Base-by-base conservation (phyloP, 495 filamentous ascomycete species). In the Terfezia claveryi region DNA sequence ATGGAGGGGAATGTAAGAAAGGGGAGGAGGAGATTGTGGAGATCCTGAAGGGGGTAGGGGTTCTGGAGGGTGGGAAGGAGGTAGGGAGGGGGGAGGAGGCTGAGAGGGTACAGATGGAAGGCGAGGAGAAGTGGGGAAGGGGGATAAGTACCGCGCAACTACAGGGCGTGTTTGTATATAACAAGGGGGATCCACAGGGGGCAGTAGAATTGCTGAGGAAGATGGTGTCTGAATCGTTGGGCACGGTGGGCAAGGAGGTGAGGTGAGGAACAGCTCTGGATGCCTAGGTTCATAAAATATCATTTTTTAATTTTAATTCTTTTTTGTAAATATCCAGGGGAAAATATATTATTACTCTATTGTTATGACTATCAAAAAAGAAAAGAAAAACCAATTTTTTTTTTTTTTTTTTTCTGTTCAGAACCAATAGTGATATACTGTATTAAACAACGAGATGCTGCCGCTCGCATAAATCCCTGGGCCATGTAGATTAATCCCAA, bases 101-200 rank as follows among this genome's bases (percentile, higher is more conserved):
- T 44, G 72, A 32, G 61, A 68, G 23, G 70, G 72, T 12, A 64
- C 66, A 55, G 71, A 46, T 46, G 41, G 50, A 16, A 6, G 50
- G 50, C 0, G 68, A 50, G 54, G 63, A 10, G 69, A 71, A 41
- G 53, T 57, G 36, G 61, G 67, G 12, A 63, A 51, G 71, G 49
- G 75, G 69, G 17, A 82, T 83, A 8, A 95, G 87, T 58, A 83
- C 87, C 2, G 91, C 91, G 17, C 83, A 87, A 8, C 76, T 95
- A 37, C 91, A 98, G 68, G 91, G 91, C 2, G 64, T 95, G 54
- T 95, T 98, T 67, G 70, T 95, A 66, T 92, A 88, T 63, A 91
- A 93, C 67, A 98, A 95, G 70, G 81, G 78, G 49, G 74, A 91
- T 60, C 82, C 89, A 74, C 76, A 87, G 57, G 85, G 85, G 1